phyloP scores from a whole-genome alignment of 2,329 filamentous ascomycete species.

The Trichoderma guizhouense region DNA sequence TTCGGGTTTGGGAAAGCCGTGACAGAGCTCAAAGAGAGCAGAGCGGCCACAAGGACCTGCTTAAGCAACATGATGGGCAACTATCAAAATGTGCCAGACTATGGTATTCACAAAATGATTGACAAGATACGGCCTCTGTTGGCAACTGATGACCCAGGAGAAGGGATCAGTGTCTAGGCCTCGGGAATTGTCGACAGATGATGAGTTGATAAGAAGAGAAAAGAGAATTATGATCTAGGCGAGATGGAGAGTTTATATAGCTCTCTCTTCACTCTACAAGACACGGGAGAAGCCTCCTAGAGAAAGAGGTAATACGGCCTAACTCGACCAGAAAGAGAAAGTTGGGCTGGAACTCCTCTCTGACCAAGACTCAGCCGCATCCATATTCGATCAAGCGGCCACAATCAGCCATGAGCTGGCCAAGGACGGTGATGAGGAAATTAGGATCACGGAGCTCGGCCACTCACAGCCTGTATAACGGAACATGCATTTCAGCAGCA shows the following conservation, averaged over 20 bases:
- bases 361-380: background rate
- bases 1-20: slow-evolving; percentile 17
- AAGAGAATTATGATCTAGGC: background rate
- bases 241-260: slow-evolving; percentile 10
- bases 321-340: background rate
- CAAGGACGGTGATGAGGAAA: background rate
- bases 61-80: slow-evolving; percentile 14
- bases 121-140: background rate
- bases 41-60: slow-evolving; percentile 8
- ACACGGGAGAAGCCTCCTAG: background rate
- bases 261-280: background rate
- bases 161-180: background rate
- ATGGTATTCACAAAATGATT: background rate
- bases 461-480: slow-evolving; percentile 5
- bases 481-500: background rate
- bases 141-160: background rate
- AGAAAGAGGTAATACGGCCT: background rate
- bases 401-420: slow-evolving; percentile 8
- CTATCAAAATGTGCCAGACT: background rate
- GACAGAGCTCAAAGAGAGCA: slow-evolving; percentile 17
- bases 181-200: background rate
- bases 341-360: background rate
- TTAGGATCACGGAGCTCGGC: background rate
- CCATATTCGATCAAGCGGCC: background rate
- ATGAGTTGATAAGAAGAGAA: background rate